phyloP scores from a whole-genome alignment of 805 yeast genomes.

The Metschnikowia orientalis region DNA sequence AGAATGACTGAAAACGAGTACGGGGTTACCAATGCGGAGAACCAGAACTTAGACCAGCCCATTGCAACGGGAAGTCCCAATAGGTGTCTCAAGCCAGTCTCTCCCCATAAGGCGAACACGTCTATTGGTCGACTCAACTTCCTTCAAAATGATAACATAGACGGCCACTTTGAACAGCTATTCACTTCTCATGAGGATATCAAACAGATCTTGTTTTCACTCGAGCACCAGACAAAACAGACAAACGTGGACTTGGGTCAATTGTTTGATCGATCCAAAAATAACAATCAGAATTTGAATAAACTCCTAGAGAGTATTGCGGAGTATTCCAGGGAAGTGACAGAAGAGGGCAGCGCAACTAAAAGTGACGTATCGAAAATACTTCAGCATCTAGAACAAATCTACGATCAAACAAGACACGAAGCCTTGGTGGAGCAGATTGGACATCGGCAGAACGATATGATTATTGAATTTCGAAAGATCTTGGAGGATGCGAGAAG shows the following conservation, averaged over 20 bases:
- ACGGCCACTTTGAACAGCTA: slow-evolving; percentile 30
- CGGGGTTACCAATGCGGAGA: background rate
- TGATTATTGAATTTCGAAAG: too few species aligned
- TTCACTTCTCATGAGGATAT: slow-evolving; percentile 26
- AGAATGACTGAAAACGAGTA: background rate
- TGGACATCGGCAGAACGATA: too few species aligned
- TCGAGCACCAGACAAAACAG: slow-evolving; percentile 34
- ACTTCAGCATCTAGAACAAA: slow-evolving; percentile 17
- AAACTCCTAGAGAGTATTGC: slow-evolving; percentile 32
- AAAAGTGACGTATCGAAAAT: slow-evolving; percentile 27
- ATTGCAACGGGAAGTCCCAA: slow-evolving; percentile 5
- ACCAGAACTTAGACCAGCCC: too few species aligned
- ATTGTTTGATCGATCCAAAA: slow-evolving; percentile 36
- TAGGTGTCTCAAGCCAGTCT: slow-evolving; percentile 19
- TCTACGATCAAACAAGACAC: slow-evolving; percentile 2
- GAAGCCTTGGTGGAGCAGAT: too few species aligned
- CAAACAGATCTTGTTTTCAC: slow-evolving; percentile 24
- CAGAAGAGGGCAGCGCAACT: slow-evolving; percentile 34
- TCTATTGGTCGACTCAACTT: slow-evolving; percentile 26
- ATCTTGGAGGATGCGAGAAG: too few species aligned
- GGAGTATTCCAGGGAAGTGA: slow-evolving; percentile 31
- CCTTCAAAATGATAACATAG: slow-evolving; percentile 30
- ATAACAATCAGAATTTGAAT: slow-evolving; percentile 36
- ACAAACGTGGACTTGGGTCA: slow-evolving; percentile 34
- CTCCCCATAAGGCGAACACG: slow-evolving; percentile 23